Percentiles rank a stretch among this genome's conserved stretches.
Evolutionary conservation across 2,329 filamentous ascomycete genomes (phyloP).

Genomic region (Fusarium sp.): DNA sequence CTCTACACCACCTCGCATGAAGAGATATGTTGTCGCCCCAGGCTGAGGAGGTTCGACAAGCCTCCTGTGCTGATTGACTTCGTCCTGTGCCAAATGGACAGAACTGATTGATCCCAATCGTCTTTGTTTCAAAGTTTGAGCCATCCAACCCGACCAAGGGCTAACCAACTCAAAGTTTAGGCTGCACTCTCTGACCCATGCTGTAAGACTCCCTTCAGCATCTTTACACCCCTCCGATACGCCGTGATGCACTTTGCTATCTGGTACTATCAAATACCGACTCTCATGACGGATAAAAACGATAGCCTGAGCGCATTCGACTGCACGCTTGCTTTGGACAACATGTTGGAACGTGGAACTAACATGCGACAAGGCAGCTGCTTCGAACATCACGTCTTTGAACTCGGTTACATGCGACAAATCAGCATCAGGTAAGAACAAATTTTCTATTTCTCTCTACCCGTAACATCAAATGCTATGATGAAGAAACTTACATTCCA

Average conservation of each 20-base stretch:
- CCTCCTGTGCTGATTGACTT: conserved; percentile 62
- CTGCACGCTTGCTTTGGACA: conserved; percentile 4
- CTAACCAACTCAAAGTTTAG: conserved; percentile 43
- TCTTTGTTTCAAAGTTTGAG: conserved; percentile 19
- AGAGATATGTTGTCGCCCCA: conserved; percentile 63
- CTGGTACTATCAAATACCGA: conserved; percentile 62
- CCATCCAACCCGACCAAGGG: neutral
- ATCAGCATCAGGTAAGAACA: conserved; percentile 44
- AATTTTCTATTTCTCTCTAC: conserved; percentile 36
- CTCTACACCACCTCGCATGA: conserved; percentile 50
- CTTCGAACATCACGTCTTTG: neutral
- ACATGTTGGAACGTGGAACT: conserved; percentile 8
- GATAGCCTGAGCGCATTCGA: conserved; percentile 48
- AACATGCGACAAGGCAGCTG: conserved; percentile 16
- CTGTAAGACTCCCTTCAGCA: conserved; percentile 28
- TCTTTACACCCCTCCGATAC: conserved; percentile 13
- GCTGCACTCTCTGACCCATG: neutral
- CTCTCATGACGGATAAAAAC: conserved; percentile 53
- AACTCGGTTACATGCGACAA: neutral
- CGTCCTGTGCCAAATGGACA: conserved; percentile 69
- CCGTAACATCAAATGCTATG: conserved; percentile 56
- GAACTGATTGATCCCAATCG: conserved; percentile 54
- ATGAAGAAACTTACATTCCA: conserved; percentile 78
- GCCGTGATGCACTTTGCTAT: conserved; percentile 55
- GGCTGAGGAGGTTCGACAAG: conserved; percentile 62